A percentile compares a stretch with the other conserved stretches of the same genome.
phyloP scores from a whole-genome alignment of 1,139 yeast species.

The Yamadazyma siamensis region DNA sequence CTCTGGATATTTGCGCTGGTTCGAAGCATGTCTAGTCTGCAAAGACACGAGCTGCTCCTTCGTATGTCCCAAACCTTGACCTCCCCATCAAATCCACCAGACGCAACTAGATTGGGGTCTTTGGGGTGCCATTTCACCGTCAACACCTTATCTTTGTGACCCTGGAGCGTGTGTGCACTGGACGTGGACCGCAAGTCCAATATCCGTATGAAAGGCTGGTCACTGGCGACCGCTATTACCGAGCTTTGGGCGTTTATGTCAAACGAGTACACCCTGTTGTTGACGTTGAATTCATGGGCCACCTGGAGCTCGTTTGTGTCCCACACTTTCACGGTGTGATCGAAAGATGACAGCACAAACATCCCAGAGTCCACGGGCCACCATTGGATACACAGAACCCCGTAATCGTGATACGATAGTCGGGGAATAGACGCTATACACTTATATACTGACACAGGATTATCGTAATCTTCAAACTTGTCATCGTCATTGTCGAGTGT shows the following conservation, averaged over 20 bases:
- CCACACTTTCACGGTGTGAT: conserved; percentile 76
- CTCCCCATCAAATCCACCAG: conserved; percentile 78
- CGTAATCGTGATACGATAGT: conserved; percentile 61
- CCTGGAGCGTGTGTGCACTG: conserved; percentile 64
- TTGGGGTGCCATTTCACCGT: conserved; percentile 76
- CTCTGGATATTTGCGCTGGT: conserved; percentile 22
- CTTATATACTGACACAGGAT: conserved; percentile 21
- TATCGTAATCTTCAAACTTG: conserved; percentile 23
- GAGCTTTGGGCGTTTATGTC: conserved; percentile 44
- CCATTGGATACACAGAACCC: conserved; percentile 76
- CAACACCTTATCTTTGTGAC: conserved; percentile 63
- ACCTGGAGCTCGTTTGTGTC: conserved; percentile 64
- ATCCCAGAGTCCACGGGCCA: conserved; percentile 89
- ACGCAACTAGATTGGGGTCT: conserved; percentile 56
- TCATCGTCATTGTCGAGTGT: conserved; percentile 3
- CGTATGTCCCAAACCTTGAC: conserved; percentile 74
- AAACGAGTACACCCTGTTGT: conserved; percentile 50
- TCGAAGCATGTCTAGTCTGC: conserved; percentile 52
- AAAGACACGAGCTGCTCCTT: conserved; percentile 61
- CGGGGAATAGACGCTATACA: conserved; percentile 47
- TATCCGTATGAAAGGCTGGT: conserved; percentile 66
- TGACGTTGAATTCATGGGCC: conserved; percentile 62
- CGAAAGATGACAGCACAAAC: conserved; percentile 81
- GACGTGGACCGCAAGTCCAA: conserved; percentile 72
- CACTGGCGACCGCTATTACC: conserved; percentile 66